Evolutionary conservation across 2,329 filamentous ascomycete species (phyloP).

Genomic region (Aspergillus floridensis): DNA sequence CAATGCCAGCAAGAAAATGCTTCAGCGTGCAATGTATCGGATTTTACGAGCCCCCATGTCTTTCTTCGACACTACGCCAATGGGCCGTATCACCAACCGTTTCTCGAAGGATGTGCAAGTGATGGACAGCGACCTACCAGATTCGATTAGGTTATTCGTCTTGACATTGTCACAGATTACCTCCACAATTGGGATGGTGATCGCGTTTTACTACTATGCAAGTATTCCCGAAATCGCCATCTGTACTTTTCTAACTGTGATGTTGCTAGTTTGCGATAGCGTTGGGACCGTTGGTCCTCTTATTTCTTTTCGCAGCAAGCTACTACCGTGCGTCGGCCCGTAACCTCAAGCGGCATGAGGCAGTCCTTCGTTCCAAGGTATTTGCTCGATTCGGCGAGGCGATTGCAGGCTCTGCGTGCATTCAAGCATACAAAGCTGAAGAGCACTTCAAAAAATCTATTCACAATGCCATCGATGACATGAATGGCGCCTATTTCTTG

Average conservation of each 20-base stretch:
- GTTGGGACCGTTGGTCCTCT: slow-evolving; percentile 64
- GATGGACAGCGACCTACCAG: slow-evolving; percentile 89
- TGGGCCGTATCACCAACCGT: slow-evolving; percentile 92
- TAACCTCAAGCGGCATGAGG: slow-evolving; percentile 91
- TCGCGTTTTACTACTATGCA: slow-evolving; percentile 85
- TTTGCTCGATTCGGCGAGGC: slow-evolving; percentile 92
- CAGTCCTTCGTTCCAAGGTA: slow-evolving; percentile 79
- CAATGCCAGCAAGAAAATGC: slow-evolving; percentile 74
- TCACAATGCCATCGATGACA: slow-evolving; percentile 73
- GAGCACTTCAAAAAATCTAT: slow-evolving; percentile 70
- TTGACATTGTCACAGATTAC: slow-evolving; percentile 79
- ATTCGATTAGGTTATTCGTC: slow-evolving; percentile 90
- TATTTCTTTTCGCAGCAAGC: slow-evolving; percentile 77
- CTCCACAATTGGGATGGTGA: slow-evolving; percentile 83
- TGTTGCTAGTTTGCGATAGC: slow-evolving; percentile 61
- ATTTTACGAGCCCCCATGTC: slow-evolving; percentile 72
- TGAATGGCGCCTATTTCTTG: slow-evolving; percentile 91
- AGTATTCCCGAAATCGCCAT: slow-evolving; percentile 13
- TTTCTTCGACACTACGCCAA: slow-evolving; percentile 95
- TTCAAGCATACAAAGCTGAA: slow-evolving; percentile 83
- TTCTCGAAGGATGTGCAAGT: slow-evolving; percentile 95
- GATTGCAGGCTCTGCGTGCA: slow-evolving; percentile 71
- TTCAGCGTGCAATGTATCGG: slow-evolving; percentile 73
- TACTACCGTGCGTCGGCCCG: slow-evolving; percentile 91
- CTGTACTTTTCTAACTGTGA: neutral